Evolutionary conservation across 306 rosid genomes (phyloP), one percentile per base, ranked within the genome.

Genomic region (Sicyos baderoa): DNA sequence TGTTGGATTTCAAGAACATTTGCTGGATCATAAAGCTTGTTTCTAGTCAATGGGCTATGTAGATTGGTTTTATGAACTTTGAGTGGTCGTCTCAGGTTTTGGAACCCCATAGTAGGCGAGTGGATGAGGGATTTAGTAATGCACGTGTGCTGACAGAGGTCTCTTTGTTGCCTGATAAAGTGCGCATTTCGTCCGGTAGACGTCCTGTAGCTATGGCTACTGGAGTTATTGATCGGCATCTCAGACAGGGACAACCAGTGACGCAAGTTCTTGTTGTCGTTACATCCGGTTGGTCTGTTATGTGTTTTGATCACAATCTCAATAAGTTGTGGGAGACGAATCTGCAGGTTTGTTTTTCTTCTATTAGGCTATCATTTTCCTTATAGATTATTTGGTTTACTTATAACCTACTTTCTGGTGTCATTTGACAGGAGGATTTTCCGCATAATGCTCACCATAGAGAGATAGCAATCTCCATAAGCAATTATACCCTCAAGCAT

Each of bases 231-330:
- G 96, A 94, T 40, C 86, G 92, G 42, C 67, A 57, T 37, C 58
- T 78, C 71, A 86, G 76, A 80, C 82, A 80, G 0, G 99, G 92
- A 19, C 90, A 79, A 74, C 86, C 82, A 0, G 86, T 79, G 62
- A 86, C 88, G 71, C 95, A 84, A 78, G 99, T 94, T 78, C 81
- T 90, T 71, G 97, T 94, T 6, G 99, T 90, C 11, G 96, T 94
- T 51, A 94, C 99, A 5, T 90, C 97, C 0, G 99, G 92, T 72
- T 94, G 99, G 99, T 88, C 86, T 9, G 90, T 94, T 14, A 86
- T 94, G 99, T 94, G 99, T 79, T 94, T 90, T 16, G 99, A 94
- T 78, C 90, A 95, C 76, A 94, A 94, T 80, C 95, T 88, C 75
- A 84, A 81, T 11, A 90, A 86, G 88, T 77, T 94, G 52, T 94